Conservation (phyloP, 805 yeast genomes). For the Nakazawaea holstii region DNA sequence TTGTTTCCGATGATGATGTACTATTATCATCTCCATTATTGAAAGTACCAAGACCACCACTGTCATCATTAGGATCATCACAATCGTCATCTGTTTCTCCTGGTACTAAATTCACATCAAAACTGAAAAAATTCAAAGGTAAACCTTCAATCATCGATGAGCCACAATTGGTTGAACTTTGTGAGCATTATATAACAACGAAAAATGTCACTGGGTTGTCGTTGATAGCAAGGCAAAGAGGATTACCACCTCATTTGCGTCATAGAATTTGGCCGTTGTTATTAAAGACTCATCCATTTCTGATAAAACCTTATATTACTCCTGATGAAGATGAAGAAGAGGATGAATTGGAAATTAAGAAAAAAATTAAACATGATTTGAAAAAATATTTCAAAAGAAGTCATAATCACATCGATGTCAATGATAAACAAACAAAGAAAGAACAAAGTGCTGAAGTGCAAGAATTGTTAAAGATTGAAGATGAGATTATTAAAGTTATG, state of each 20-base stretch:
- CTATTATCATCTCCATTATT: not conserved
- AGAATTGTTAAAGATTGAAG: constrained; percentile 39
- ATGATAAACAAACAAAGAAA: not conserved
- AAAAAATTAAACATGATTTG: constrained; percentile 50
- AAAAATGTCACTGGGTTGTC: constrained; percentile 76
- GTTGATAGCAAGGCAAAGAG: constrained; percentile 71
- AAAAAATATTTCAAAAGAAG: constrained; percentile 52
- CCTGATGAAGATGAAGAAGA: constrained; percentile 42
- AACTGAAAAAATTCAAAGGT: constrained; percentile 21
- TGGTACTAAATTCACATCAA: not conserved
- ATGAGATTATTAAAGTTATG: constrained; percentile 47
- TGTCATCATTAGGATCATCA: not conserved
- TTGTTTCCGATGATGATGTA: not conserved
- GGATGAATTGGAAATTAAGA: constrained; percentile 18
- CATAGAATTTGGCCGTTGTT: constrained; percentile 81
- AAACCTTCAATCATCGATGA: constrained; percentile 39
- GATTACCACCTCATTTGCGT: constrained; percentile 79
- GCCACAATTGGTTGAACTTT: constrained; percentile 47
- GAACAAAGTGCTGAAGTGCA: constrained; percentile 15
- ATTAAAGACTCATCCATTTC: constrained; percentile 80
- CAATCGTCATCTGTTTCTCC: not conserved
- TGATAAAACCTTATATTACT: constrained; percentile 64
- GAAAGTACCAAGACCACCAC: not conserved
- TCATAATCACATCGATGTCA: constrained; percentile 25
- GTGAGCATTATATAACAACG: constrained; percentile 48